phyloP scores from a whole-genome alignment of 768 basidiomycete genomes.

The Tulasnella sp. region DNA sequence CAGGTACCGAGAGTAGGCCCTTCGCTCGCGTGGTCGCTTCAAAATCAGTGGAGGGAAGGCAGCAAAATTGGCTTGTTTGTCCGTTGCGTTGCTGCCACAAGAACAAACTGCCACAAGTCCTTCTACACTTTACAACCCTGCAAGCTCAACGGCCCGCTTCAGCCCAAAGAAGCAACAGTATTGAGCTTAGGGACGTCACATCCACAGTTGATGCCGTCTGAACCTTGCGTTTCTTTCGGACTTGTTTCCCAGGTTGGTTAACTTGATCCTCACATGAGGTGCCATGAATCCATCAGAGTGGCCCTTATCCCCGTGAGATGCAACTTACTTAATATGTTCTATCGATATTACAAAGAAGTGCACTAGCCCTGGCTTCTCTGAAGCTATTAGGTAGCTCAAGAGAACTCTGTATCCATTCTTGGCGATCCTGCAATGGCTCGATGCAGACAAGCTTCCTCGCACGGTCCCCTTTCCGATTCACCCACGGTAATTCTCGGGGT shows the following conservation, averaged over 20 bases:
- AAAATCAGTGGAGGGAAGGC: not conserved
- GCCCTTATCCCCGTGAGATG: not conserved
- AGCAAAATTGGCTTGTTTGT: not conserved
- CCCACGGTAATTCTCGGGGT: not conserved
- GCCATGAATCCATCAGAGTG: not conserved
- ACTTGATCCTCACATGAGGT: not conserved
- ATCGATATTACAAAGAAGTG: not conserved
- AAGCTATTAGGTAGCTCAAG: not conserved
- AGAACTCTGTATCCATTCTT: not conserved
- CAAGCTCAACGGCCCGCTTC: not conserved
- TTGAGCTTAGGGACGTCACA: not conserved
- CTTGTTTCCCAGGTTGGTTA: not conserved
- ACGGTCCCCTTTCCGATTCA: not conserved
- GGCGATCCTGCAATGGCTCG: not conserved
- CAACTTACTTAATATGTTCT: not conserved
- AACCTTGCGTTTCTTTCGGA: not conserved
- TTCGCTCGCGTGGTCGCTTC: not conserved
- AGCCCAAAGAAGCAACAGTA: not conserved
- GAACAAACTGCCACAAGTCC: not conserved
- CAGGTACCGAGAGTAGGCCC: not conserved
- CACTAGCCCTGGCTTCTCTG: not conserved
- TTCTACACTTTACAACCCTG: not conserved
- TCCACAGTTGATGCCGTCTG: not conserved
- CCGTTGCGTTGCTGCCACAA: not conserved
- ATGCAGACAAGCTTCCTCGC: not conserved